Evolutionary conservation across 768 basidiomycete genomes (phyloP).

Genomic region (Phlegmacium glaucopus): DNA sequence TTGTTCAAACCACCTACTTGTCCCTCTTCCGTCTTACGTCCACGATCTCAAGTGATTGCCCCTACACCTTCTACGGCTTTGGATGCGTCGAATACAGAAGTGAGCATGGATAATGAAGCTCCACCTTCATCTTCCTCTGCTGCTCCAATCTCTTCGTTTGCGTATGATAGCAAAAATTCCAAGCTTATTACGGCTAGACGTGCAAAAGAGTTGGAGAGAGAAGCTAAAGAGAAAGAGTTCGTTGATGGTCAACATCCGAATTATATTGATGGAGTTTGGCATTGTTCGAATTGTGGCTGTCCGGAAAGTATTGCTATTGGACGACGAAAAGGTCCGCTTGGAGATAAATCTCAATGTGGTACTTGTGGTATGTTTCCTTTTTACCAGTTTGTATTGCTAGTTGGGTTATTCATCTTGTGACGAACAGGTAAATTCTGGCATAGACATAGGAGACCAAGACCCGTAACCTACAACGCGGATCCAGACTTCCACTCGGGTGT

Average conservation of each 20-base stretch:
- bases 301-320: slow-evolving; percentile 86
- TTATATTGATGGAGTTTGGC: slow-evolving; percentile 84
- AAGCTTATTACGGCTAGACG: slow-evolving; percentile 55
- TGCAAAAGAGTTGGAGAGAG: slow-evolving; percentile 71
- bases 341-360: slow-evolving; percentile 88
- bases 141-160: slow-evolving; percentile 17
- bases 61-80: slow-evolving; percentile 69
- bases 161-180: slow-evolving; percentile 45
- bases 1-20: slow-evolving; percentile 71
- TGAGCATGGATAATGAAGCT: slow-evolving; percentile 60
- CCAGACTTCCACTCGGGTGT: slow-evolving; percentile 63
- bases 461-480: slow-evolving; percentile 77
- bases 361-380: slow-evolving; percentile 71
- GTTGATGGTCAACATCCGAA: slow-evolving; percentile 82
- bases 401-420: not conserved
- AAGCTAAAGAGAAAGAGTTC: slow-evolving; percentile 82
- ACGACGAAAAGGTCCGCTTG: slow-evolving; percentile 83
- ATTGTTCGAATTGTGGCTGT: slow-evolving; percentile 93
- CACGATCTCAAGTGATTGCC: slow-evolving; percentile 56
- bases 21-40: slow-evolving; percentile 49
- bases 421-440: slow-evolving; percentile 84
- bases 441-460: slow-evolving; percentile 75
- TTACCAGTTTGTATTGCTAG: slow-evolving; percentile 1
- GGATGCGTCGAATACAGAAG: slow-evolving; percentile 53
- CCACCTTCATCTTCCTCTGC: slow-evolving; percentile 38